Percentiles rank a stretch among this genome's conserved stretches.
phyloP scores from a whole-genome alignment of 495 filamentous ascomycete genomes.

The Symbiotaphrina buchneri region DNA sequence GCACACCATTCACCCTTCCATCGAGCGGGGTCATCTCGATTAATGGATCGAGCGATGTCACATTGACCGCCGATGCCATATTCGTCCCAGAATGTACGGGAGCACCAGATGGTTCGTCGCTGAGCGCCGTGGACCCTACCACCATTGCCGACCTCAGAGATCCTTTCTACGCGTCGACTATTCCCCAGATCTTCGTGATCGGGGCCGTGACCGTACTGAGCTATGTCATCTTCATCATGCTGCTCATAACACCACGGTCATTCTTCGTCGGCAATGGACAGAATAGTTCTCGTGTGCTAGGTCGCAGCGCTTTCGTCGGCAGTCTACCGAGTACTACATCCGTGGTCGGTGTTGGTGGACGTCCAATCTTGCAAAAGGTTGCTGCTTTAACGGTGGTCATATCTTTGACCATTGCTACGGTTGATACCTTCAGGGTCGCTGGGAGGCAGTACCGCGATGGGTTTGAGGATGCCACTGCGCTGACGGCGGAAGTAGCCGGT shows the following conservation, averaged over 20 bases:
- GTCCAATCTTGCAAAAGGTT: conserved; percentile 91
- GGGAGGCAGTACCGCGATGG: conserved; percentile 53
- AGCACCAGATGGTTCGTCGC: too few species aligned
- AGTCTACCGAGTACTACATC: conserved; percentile 46
- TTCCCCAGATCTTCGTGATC: conserved; percentile 79
- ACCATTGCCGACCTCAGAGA: conserved; percentile 37
- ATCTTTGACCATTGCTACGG: conserved; percentile 80
- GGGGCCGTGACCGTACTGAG: conserved; percentile 78
- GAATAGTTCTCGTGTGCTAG: conserved; percentile 45
- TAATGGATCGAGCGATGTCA: conserved; percentile 10
- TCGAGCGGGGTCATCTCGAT: conserved; percentile 13
- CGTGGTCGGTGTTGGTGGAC: conserved; percentile 65
- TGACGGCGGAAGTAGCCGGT: conserved; percentile 55
- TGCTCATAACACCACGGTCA: conserved; percentile 75
- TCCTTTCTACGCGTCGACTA: conserved; percentile 81
- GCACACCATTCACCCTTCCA: conserved; percentile 17
- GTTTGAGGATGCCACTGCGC: conserved; percentile 43
- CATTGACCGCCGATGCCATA: conserved; percentile 13
- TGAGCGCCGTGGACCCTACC: too few species aligned
- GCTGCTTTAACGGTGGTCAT: conserved; percentile 78
- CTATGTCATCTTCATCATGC: conserved; percentile 84
- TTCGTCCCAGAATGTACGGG: conserved; percentile 18
- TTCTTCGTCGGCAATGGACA: conserved; percentile 63
- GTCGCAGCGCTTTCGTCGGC: conserved; percentile 66
- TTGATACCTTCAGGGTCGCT: conserved; percentile 68